Percentiles rank a stretch among this genome's conserved stretches.
Evolutionary conservation across 106 monocot species (phyloP).

Genomic region (Allium cepa): DNA sequence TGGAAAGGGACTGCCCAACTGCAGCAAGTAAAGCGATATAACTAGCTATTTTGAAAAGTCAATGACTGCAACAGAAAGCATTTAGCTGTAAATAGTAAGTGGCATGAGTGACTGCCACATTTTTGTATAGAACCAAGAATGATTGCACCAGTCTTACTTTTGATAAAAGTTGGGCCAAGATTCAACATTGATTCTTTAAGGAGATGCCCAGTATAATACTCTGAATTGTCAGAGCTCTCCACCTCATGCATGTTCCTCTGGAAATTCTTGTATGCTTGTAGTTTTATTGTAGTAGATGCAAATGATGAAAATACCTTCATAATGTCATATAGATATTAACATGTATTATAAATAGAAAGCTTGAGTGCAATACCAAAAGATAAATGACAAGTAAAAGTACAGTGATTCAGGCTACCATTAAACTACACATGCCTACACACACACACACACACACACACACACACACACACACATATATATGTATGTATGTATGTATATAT

Average conservation of each 20-base stretch:
- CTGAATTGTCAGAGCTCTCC: conserved; percentile 18
- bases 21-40: conserved; percentile 22
- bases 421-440: no score
- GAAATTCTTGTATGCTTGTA: conserved; percentile 34
- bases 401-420: no score
- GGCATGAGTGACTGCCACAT: not conserved
- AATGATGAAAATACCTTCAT: conserved; percentile 64
- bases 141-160: conserved; percentile 43
- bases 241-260: conserved; percentile 20
- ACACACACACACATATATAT: no score
- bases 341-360: no score
- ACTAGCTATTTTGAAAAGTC: conserved; percentile 11
- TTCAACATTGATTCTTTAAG: conserved; percentile 70
- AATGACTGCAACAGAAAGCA: conserved; percentile 6
- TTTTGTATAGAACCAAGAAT: not conserved
- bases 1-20: conserved; percentile 97
- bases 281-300: conserved; percentile 43
- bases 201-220: conserved; percentile 54
- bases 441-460: no score
- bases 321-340: not conserved
- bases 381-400: no score
- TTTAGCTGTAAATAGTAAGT: not conserved
- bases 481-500: no score
- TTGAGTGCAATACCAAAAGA: no score
- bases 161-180: conserved; percentile 93